These are phyloP conservation scores for Comarum palustre DNA, from an alignment of 306 rosid species.

Conservation along the genomic window DNA sequence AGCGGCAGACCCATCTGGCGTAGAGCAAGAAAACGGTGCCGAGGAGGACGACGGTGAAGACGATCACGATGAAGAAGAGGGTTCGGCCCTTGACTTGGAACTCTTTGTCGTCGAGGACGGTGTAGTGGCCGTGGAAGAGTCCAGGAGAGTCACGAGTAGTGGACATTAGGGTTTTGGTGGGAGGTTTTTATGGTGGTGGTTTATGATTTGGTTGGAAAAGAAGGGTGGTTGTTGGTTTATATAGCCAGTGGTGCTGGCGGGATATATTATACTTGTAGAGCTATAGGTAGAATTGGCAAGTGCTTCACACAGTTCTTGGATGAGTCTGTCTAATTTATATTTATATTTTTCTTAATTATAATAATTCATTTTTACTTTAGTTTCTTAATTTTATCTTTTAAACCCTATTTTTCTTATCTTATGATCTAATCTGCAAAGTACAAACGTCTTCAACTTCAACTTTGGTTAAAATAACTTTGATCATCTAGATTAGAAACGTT, in stretches of 20 bases:
- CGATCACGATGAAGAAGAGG: conserved; percentile 53
- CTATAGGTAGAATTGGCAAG: not conserved
- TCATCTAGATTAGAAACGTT: no score
- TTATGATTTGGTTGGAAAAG: not conserved
- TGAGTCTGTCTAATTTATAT: no score
- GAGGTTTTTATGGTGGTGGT: not conserved
- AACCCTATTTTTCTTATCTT: no score
- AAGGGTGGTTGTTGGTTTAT: not conserved
- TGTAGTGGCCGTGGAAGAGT: conserved; percentile 52
- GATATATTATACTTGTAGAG: not conserved
- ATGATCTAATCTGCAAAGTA: no score
- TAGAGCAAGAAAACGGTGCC: conserved; percentile 56
- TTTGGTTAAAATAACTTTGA: no score
- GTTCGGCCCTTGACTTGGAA: conserved; percentile 66
- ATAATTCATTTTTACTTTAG: no score
- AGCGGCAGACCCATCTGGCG: conserved; percentile 73
- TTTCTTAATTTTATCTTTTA: no score
- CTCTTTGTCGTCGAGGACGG: conserved; percentile 51
- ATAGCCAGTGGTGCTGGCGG: not conserved
- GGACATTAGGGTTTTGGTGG: not conserved
- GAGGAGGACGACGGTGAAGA: conserved; percentile 56
- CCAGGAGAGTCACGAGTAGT: not conserved
- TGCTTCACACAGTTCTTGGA: conserved; percentile 5
- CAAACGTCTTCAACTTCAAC: no score
- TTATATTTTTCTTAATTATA: no score